Evolutionary conservation across 768 basidiomycete species (phyloP).

Genomic region (Leccinum broughii): DNA sequence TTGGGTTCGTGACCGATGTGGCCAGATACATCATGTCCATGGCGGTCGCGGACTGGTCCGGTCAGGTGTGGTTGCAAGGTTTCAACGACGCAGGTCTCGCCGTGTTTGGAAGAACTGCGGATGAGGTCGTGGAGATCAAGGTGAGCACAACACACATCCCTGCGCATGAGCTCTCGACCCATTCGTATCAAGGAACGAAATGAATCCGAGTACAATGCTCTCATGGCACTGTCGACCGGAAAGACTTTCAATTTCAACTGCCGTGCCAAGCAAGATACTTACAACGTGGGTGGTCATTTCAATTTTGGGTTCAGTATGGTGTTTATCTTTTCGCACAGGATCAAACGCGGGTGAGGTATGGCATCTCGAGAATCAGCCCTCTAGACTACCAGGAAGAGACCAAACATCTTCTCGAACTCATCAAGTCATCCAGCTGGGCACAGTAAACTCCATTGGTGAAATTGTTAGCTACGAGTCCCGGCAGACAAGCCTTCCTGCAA

Average conservation of each 20-base stretch:
- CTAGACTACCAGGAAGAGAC: conserved; percentile 74
- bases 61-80: conserved; percentile 89
- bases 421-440: conserved; percentile 59
- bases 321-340: conserved; percentile 49
- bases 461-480: background rate
- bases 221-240: conserved; percentile 66
- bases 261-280: conserved; percentile 85
- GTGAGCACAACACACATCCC: conserved; percentile 34
- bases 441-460: conserved; percentile 17
- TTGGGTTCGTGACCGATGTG: conserved; percentile 5
- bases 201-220: conserved; percentile 54
- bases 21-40: conserved; percentile 77
- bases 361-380: conserved; percentile 63
- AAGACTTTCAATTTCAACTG: conserved; percentile 80
- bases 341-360: conserved; percentile 78
- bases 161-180: background rate
- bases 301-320: background rate
- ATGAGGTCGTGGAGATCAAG: conserved; percentile 75
- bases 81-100: conserved; percentile 89
- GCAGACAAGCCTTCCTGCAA: background rate
- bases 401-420: conserved; percentile 53
- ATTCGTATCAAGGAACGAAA: conserved; percentile 50
- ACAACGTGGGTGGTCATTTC: conserved; percentile 56
- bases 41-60: conserved; percentile 87
- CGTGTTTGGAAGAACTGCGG: conserved; percentile 76